Evolutionary conservation across 768 basidiomycete species (phyloP).

Genomic region (Mrakia blollopis): DNA sequence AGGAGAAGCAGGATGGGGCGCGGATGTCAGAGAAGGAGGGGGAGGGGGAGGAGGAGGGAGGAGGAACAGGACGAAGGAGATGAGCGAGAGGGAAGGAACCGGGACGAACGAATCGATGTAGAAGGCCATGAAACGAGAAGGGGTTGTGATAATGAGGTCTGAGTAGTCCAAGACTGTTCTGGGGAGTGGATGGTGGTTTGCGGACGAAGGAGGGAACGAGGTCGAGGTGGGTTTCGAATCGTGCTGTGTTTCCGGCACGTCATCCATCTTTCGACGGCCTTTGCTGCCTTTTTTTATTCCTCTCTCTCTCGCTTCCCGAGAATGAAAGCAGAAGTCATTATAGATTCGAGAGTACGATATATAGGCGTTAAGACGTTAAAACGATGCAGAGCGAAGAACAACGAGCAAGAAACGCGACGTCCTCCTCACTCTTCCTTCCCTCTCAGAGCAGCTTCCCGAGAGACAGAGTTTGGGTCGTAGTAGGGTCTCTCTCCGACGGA

Average conservation of each 20-base stretch:
- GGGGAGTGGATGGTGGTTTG: no score
- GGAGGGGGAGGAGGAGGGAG: not conserved
- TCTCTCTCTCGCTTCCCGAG: not conserved
- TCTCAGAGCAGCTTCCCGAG: not conserved
- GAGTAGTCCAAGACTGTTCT: no score
- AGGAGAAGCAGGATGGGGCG: not conserved
- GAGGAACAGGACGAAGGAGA: not conserved
- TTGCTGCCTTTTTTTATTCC: no score
- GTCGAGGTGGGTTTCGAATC: no score
- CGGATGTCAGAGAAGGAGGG: not conserved
- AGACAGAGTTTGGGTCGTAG: conserved; percentile 19
- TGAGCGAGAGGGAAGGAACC: no score
- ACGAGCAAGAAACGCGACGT: not conserved
- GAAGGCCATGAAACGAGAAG: no score
- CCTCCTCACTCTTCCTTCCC: not conserved
- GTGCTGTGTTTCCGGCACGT: no score
- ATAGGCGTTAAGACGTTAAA: not conserved
- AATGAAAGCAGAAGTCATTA: no score
- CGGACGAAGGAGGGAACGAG: no score
- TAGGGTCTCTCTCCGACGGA: conserved; percentile 23
- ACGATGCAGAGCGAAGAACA: not conserved
- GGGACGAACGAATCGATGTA: no score
- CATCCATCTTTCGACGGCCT: not conserved
- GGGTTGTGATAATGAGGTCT: no score
- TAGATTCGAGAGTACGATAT: not conserved